phyloP scores from a whole-genome alignment of 352 stramenopile species.

The Phytophthora hibernalis region DNA sequence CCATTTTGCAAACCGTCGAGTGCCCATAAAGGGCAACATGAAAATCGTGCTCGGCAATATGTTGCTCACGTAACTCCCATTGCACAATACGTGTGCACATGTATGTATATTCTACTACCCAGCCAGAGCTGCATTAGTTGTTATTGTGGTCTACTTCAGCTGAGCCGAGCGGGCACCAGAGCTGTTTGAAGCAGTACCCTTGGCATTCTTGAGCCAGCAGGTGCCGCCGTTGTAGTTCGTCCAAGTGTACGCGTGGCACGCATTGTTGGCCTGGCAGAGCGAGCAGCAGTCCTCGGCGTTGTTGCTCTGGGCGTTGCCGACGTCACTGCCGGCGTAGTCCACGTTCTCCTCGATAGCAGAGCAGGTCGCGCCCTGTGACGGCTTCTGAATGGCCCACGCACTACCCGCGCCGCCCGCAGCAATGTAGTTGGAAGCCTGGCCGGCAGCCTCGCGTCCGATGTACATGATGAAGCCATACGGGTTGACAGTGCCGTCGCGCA shows the following conservation, averaged over 20 bases:
- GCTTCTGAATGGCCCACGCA: slow-evolving; percentile 19
- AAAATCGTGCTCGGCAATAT: not conserved
- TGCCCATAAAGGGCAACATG: too few species aligned
- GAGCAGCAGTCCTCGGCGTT: slow-evolving; percentile 39
- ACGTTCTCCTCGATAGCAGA: slow-evolving; percentile 43
- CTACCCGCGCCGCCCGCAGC: slow-evolving; percentile 20
- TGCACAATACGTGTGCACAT: too few species aligned
- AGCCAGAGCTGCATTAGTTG: too few species aligned
- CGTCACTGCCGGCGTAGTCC: slow-evolving; percentile 38
- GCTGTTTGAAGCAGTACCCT: slow-evolving; percentile 19
- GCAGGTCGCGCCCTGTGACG: slow-evolving; percentile 20
- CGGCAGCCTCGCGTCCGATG: slow-evolving; percentile 57
- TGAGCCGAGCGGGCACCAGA: slow-evolving; percentile 23
- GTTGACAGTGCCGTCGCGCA: slow-evolving; percentile 72
- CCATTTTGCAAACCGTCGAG: not conserved
- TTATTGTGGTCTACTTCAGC: slow-evolving; percentile 14
- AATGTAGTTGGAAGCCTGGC: slow-evolving; percentile 49
- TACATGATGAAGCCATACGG: slow-evolving; percentile 85
- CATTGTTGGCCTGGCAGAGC: slow-evolving; percentile 28
- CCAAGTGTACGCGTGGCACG: slow-evolving; percentile 51
- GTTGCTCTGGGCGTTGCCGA: slow-evolving; percentile 26
- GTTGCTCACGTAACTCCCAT: too few species aligned
- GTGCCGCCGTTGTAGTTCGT: slow-evolving; percentile 49
- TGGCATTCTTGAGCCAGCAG: slow-evolving; percentile 55
- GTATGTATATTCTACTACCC: too few species aligned